These are phyloP conservation scores for Pezicula radicicola DNA, from an alignment of 2,329 filamentous ascomycete species.

Conservation along the genomic window DNA sequence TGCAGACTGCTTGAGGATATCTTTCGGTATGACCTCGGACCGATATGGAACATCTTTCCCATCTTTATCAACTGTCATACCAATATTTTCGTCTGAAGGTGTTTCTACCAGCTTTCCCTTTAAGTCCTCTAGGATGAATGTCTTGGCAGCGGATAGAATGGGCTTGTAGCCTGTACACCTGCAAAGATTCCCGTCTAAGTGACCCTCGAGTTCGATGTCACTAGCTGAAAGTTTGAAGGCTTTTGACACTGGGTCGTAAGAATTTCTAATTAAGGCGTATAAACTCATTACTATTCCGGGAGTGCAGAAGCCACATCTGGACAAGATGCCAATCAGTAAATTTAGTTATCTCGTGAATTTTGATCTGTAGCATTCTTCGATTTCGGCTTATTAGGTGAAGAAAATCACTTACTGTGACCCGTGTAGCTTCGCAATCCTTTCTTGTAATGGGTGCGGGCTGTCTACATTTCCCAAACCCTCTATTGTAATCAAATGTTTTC, in stretches of 20 bases:
- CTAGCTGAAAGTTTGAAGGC: conserved; percentile 50
- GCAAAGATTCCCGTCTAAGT: conserved; percentile 89
- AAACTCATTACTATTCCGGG: conserved; percentile 96
- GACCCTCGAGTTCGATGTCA: conserved; percentile 76
- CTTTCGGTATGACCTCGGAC: conserved; percentile 13
- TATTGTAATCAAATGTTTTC: conserved; percentile 95
- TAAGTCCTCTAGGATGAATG: conserved; percentile 55
- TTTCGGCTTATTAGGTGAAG: background rate
- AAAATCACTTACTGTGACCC: conserved; percentile 72
- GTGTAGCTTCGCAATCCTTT: conserved; percentile 84
- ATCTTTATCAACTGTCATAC: conserved; percentile 27
- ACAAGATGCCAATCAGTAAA: background rate
- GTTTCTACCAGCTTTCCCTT: conserved; percentile 46
- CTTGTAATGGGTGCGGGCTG: conserved; percentile 81
- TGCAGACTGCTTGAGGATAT: conserved; percentile 4
- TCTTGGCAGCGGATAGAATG: conserved; percentile 88
- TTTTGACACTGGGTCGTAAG: conserved; percentile 53
- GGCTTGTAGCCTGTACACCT: conserved; percentile 91
- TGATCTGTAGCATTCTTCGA: too few species aligned
- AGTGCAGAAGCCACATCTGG: conserved; percentile 67
- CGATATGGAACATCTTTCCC: conserved; percentile 13
- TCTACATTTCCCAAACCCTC: conserved; percentile 89
- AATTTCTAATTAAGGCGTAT: conserved; percentile 86
- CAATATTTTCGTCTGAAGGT: conserved; percentile 63
- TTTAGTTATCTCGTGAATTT: too few species aligned